Evolutionary conservation across 1,284 basidiomycete genomes (phyloP).

Genomic region (Ganoderma multipileum): DNA sequence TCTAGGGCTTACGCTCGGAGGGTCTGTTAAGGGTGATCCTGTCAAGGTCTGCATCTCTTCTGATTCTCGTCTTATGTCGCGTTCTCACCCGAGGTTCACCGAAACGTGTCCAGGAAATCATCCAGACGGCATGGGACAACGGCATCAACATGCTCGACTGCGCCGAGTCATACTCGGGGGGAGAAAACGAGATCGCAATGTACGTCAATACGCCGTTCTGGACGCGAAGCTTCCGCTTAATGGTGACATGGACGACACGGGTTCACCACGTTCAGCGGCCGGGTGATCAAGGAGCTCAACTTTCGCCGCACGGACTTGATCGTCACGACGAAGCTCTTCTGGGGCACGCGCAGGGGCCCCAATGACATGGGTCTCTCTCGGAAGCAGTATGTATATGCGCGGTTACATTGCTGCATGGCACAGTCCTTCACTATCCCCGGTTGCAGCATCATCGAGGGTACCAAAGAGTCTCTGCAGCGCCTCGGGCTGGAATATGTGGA

Average conservation of each 20-base stretch:
- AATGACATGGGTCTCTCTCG: slow-evolving; percentile 69
- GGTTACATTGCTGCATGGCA: neutral
- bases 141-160: slow-evolving; percentile 77
- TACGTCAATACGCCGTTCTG: slow-evolving; percentile 38
- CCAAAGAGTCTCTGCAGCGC: slow-evolving; percentile 72
- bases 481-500: slow-evolving; percentile 82
- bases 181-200: slow-evolving; percentile 77
- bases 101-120: slow-evolving; percentile 53
- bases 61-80: neutral
- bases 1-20: slow-evolving; percentile 70
- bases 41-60: slow-evolving; percentile 56
- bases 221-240: neutral
- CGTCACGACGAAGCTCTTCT: slow-evolving; percentile 77
- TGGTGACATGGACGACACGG: neutral
- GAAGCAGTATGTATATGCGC: slow-evolving; percentile 66
- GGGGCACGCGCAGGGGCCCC: slow-evolving; percentile 60
- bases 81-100: neutral
- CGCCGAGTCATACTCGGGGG: slow-evolving; percentile 71
- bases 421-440: neutral
- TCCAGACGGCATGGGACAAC: slow-evolving; percentile 69
- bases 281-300: slow-evolving; percentile 80
- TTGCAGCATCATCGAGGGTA: slow-evolving; percentile 78
- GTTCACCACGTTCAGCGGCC: slow-evolving; percentile 56
- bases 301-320: slow-evolving; percentile 76
- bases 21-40: slow-evolving; percentile 72